Conservation (phyloP, 768 basidiomycete genomes). For the Hirschioporus abietinus region DNA sequence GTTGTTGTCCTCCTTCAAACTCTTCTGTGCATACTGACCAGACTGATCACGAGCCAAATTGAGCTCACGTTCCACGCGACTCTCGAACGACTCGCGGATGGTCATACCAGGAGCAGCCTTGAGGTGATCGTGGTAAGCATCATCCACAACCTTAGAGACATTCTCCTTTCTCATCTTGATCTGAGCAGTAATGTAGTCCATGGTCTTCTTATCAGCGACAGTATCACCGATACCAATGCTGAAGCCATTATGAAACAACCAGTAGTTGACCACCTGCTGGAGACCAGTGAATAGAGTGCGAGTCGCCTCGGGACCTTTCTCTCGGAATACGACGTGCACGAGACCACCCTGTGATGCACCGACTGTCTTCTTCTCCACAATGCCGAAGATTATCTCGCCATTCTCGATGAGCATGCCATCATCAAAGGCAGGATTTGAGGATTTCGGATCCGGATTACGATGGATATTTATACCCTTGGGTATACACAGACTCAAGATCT, state of each 20-base stretch:
- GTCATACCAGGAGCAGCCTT: conserved; percentile 97
- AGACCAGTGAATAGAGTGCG: conserved; percentile 87
- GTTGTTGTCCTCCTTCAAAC: conserved; percentile 98
- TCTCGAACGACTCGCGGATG: conserved; percentile 97
- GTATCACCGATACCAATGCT: conserved; percentile 99
- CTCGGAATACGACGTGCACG: conserved; percentile 94
- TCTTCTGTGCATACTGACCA: conserved; percentile 95
- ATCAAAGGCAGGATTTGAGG: conserved; percentile 78
- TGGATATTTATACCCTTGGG: conserved; percentile 94
- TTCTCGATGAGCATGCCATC: conserved; percentile 97
- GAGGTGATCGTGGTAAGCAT: conserved; percentile 80
- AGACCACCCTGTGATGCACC: conserved; percentile 93
- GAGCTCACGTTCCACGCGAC: conserved; percentile 81
- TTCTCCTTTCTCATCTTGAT: conserved; percentile 77
- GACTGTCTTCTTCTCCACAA: conserved; percentile 98
- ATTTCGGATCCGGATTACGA: conserved; percentile 74
- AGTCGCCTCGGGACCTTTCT: conserved; percentile 92
- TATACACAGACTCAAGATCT: conserved; percentile 86
- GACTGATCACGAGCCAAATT: conserved; percentile 94
- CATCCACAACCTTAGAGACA: conserved; percentile 74
- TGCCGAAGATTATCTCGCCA: conserved; percentile 91
- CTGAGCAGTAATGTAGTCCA: conserved; percentile 78
- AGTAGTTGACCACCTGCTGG: conserved; percentile 95
- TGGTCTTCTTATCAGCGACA: conserved; percentile 85
- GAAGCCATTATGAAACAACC: conserved; percentile 99